Percentiles rank a stretch among this genome's conserved stretches.
phyloP scores from a whole-genome alignment of 2,329 filamentous ascomycete genomes.

The Penicillium sp. region DNA sequence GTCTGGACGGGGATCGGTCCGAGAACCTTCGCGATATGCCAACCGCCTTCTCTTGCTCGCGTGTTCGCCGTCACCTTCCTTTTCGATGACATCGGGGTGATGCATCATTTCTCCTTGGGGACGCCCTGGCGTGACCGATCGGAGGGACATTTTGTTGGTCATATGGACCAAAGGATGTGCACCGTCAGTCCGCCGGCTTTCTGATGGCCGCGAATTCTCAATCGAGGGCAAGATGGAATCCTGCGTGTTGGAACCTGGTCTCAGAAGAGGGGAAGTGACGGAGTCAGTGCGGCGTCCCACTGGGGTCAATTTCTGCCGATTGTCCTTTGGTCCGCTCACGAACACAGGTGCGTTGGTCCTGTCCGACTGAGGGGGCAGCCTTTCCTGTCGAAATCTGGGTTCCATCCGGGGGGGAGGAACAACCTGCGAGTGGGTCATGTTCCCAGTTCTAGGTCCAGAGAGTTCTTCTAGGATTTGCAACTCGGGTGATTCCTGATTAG shows the following conservation, averaged over 20 bases:
- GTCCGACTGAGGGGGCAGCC: constrained; percentile 17
- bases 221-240: constrained; percentile 40
- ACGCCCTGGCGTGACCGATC: constrained; percentile 33
- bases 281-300: constrained; percentile 19
- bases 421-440: constrained; percentile 25
- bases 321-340: constrained; percentile 32
- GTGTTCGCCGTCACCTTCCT: constrained; percentile 28
- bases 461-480: constrained; percentile 18
- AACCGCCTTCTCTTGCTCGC: constrained; percentile 37
- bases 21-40: constrained; percentile 23
- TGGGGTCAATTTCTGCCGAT: constrained; percentile 19
- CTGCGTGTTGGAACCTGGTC: constrained; percentile 25
- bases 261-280: constrained; percentile 16
- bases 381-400: constrained; percentile 19
- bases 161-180: constrained; percentile 27
- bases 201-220: constrained; percentile 28
- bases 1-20: constrained; percentile 14
- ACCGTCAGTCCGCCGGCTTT: constrained; percentile 27
- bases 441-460: constrained; percentile 19
- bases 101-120: constrained; percentile 25
- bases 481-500: constrained; percentile 27
- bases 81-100: constrained; percentile 20
- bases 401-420: constrained; percentile 25
- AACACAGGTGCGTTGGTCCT: constrained; percentile 33
- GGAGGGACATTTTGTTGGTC: constrained; percentile 32